phyloP scores from a whole-genome alignment of 768 basidiomycete genomes.

The Pulveroboletus sp. region DNA sequence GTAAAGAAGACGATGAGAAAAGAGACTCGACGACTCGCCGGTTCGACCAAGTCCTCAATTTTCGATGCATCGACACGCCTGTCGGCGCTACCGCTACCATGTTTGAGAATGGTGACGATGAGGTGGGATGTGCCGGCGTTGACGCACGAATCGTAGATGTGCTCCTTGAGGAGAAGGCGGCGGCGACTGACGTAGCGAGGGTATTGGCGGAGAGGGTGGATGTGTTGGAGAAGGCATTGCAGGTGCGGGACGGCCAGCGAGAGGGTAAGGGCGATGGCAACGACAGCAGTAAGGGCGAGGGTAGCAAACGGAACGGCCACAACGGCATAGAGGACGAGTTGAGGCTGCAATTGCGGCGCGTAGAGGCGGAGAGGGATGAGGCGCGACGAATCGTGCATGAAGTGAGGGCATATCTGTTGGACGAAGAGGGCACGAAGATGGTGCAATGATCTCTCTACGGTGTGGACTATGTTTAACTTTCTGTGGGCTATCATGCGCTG shows the following conservation, averaged over 20 bases:
- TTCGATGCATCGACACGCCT: constrained; percentile 6
- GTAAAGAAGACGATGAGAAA: background rate
- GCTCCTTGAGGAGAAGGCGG: constrained; percentile 17
- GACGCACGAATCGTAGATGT: constrained; percentile 10
- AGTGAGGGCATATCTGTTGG: constrained; percentile 17
- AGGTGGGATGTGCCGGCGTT: background rate
- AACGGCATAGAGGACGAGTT: constrained; percentile 11
- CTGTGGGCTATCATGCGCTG: too few relatives aligned
- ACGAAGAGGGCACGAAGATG: background rate
- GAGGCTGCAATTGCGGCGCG: constrained; percentile 8
- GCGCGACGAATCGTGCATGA: constrained; percentile 12
- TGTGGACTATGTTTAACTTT: background rate
- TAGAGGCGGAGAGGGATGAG: constrained; percentile 20
- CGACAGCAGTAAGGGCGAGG: background rate
- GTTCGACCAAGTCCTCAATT: background rate
- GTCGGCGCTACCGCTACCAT: constrained; percentile 1
- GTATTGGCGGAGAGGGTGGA: constrained; percentile 24
- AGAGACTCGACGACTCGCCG: background rate
- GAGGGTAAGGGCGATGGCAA: background rate
- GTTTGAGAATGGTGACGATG: background rate
- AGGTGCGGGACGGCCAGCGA: background rate
- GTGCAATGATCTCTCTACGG: background rate
- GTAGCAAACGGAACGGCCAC: too few relatives aligned
- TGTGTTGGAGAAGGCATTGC: constrained; percentile 17
- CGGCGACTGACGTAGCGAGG: constrained; percentile 11